Base-by-base conservation (phyloP, 1,284 basidiomycete species). In the Ganoderma resinaceum region DNA sequence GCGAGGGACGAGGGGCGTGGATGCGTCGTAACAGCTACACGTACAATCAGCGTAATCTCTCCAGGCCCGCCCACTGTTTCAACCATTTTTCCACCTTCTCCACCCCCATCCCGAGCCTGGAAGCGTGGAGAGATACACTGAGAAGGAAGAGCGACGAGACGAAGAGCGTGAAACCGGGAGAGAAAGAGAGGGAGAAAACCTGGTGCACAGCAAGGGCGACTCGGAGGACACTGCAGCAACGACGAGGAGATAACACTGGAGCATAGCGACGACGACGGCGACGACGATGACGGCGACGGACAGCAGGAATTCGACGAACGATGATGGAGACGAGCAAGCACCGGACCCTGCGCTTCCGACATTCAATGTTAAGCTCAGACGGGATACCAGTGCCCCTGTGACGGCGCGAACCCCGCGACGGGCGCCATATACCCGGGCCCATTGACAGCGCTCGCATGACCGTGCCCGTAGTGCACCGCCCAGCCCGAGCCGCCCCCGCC, bases 321-420 rank as follows among this genome's bases (percentile, higher is more conserved):
- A 60, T 26, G 31, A 59, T 53, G 20, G 52, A 60, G 29, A 20
- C 53, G 53, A 31, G 29, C 31, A 18, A n/a, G n/a, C n/a, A n/a
- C n/a, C 12, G 7, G 31, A 5, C 14, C 29, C 4, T 2, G 26
- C 11, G 31, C 18, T 57, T 20, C 55, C 4, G n/a, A n/a, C n/a
- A 58, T 23, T n/a, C 55, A 58, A 33, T 55, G 58, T 40, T 18
- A n/a, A 20, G n/a, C 2, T 46, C 37, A 60, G 9, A 38, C 37
- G n/a, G 37, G 58, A 60, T 72, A 72, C 70, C 70, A 72, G 29
- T 69, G 66, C 33, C 63, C 65, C 20, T 67, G 66, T 6, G 52
- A 42, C 16, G 43, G 65, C 23, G 62, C 23, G 46, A 69, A 72
- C 52, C 63, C 68, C 9, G 61, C 58, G 26, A 64, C 55, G 38